Evolutionary conservation across 768 basidiomycete genomes (phyloP).

Genomic region (Lentinula lateritia): DNA sequence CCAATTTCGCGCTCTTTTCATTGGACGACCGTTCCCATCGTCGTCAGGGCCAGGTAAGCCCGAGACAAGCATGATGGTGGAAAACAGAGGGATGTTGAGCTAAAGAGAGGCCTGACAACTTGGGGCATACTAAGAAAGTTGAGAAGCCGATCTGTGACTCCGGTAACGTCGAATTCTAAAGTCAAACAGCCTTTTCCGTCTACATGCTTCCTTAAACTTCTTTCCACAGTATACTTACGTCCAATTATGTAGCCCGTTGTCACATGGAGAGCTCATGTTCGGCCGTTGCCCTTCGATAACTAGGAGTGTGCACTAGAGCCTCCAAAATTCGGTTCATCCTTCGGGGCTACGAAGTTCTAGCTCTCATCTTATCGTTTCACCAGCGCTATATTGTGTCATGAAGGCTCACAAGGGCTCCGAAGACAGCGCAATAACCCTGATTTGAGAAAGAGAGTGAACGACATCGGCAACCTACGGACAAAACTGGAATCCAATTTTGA

Average conservation of each 20-base stretch:
- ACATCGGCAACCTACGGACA: neutral
- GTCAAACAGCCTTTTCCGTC: neutral
- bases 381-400: neutral
- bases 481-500: neutral
- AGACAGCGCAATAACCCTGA: neutral
- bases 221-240: neutral
- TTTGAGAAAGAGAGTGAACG: neutral
- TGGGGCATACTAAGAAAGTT: slow-evolving; percentile 5
- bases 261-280: neutral
- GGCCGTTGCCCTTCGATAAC: neutral
- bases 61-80: slow-evolving; percentile 3
- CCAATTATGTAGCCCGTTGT: slow-evolving; percentile 1
- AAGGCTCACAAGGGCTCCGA: neutral
- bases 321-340: neutral
- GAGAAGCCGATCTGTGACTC: slow-evolving; percentile 7
- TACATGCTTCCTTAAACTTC: neutral
- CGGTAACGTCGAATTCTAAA: slow-evolving; percentile 2
- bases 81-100: slow-evolving; percentile 1
- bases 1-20: slow-evolving; percentile 6
- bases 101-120: slow-evolving; percentile 1
- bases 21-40: slow-evolving; percentile 1
- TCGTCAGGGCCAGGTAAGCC: neutral
- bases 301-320: neutral
- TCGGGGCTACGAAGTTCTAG: neutral
- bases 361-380: neutral